Percentiles rank a stretch among this genome's conserved stretches.
These are phyloP conservation scores for Arabis hirsuta DNA, from an alignment of 345 rosid genomes.

Conservation along the genomic window DNA sequence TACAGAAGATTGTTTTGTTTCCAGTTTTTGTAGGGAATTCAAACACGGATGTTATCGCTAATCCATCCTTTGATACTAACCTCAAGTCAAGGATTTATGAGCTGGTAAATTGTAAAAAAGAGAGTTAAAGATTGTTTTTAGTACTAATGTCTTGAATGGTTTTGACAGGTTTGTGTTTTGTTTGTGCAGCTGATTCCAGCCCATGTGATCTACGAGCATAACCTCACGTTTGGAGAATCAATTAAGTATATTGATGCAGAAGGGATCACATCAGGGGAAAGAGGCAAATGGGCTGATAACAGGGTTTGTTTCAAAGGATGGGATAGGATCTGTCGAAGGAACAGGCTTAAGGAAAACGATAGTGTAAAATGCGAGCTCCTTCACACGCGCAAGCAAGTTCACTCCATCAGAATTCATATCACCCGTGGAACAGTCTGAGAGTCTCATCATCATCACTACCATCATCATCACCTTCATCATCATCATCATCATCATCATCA, in stretches of 20 bases:
- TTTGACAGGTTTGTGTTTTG: background rate
- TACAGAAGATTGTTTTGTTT: background rate
- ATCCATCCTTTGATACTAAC: slow-evolving; percentile 13
- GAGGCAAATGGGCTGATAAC: slow-evolving; percentile 28
- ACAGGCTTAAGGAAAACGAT: slow-evolving; percentile 18
- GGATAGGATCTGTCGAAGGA: slow-evolving; percentile 40
- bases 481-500: background rate
- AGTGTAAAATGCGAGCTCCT: slow-evolving; percentile 21
- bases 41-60: background rate
- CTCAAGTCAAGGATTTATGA: slow-evolving; percentile 33
- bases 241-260: slow-evolving; percentile 32
- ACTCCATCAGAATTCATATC: slow-evolving; percentile 19
- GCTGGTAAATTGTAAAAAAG: slow-evolving; percentile 22
- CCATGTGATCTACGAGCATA: background rate
- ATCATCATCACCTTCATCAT: background rate
- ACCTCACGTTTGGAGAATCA: background rate
- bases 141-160: background rate
- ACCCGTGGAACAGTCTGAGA: slow-evolving; percentile 6
- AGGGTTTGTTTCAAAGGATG: slow-evolving; percentile 35
- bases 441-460: background rate
- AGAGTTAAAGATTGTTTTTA: background rate
- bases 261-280: slow-evolving; percentile 7
- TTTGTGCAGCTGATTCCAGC: slow-evolving; percentile 35
- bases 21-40: slow-evolving; percentile 15
- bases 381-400: background rate